phyloP scores from a whole-genome alignment of 306 rosid genomes.

The Morella rubra region DNA sequence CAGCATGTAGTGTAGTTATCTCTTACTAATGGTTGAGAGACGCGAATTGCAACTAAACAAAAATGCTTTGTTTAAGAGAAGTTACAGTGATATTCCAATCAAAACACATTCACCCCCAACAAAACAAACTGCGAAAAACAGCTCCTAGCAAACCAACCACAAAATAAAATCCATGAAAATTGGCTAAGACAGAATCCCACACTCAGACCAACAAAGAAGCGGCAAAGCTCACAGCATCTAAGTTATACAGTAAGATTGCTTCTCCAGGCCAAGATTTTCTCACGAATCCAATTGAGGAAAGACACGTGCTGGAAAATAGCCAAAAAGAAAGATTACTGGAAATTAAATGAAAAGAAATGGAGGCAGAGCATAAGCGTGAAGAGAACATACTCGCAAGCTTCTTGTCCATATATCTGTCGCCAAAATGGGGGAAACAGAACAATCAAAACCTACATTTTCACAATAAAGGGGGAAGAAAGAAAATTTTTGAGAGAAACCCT shows the following conservation, averaged over 20 bases:
- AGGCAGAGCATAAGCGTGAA: no score
- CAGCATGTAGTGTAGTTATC: no score
- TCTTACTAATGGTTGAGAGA: no score
- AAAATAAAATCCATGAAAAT: neutral
- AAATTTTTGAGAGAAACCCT: neutral
- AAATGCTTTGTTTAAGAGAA: no score
- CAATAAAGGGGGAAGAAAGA: neutral
- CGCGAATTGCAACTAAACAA: no score
- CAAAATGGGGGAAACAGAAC: neutral
- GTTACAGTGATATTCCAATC: no score
- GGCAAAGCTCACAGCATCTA: no score
- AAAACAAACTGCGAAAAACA: neutral
- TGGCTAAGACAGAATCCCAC: neutral
- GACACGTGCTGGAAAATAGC: no score
- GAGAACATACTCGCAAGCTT: constrained; percentile 77
- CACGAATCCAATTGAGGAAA: neutral
- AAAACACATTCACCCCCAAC: no score
- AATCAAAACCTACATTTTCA: neutral
- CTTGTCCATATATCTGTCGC: constrained; percentile 85
- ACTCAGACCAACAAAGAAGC: neutral
- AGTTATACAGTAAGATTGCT: no score
- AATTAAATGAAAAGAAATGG: neutral
- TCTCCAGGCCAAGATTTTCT: neutral
- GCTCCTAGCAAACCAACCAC: neutral
- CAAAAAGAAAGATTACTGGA: neutral